Evolutionary conservation across 2,329 filamentous ascomycete species (phyloP).

Genomic region (Bipolaris oryzae): DNA sequence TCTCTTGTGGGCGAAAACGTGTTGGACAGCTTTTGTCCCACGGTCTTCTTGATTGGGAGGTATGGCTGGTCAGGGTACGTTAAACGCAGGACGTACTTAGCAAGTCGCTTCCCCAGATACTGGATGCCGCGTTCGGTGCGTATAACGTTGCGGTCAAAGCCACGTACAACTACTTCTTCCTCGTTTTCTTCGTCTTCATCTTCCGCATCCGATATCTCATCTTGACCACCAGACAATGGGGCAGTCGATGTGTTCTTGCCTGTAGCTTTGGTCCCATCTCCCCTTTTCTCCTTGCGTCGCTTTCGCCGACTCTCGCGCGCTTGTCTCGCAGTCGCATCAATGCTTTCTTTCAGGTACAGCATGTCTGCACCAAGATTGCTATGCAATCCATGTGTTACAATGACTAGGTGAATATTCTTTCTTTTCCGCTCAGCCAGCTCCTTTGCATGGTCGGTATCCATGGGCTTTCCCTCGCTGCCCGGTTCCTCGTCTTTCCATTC

Average conservation of each 20-base stretch:
- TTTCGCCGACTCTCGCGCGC: slow-evolving; percentile 72
- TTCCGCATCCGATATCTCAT: slow-evolving; percentile 50
- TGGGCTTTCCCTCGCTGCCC: slow-evolving; percentile 31
- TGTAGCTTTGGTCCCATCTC: slow-evolving; percentile 2
- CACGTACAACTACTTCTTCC: slow-evolving; percentile 85
- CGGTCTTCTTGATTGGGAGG: slow-evolving; percentile 67
- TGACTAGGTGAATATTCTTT: slow-evolving; percentile 86
- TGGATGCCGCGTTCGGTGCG: slow-evolving; percentile 95
- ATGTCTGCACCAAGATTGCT: slow-evolving; percentile 96
- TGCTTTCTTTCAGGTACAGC: slow-evolving; percentile 96
- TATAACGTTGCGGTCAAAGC: slow-evolving; percentile 87
- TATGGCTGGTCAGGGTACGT: slow-evolving; percentile 95
- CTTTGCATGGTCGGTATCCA: slow-evolving; percentile 29
- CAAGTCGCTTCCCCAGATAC: slow-evolving; percentile 91
- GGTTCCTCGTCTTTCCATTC: slow-evolving; percentile 57
- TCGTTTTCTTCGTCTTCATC: slow-evolving; percentile 79
- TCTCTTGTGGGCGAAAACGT: slow-evolving; percentile 53
- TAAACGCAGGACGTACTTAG: slow-evolving; percentile 85
- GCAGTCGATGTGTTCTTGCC: slow-evolving; percentile 49
- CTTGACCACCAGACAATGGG: slow-evolving; percentile 57
- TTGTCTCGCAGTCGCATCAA: slow-evolving; percentile 80
- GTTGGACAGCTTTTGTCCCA: slow-evolving; percentile 55
- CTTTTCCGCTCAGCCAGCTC: slow-evolving; percentile 56
- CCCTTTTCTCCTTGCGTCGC: slow-evolving; percentile 53
- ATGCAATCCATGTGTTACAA: slow-evolving; percentile 92